Conservation (phyloP, 192 early-diverging fungal genomes). For the Coemansia asiatica region DNA sequence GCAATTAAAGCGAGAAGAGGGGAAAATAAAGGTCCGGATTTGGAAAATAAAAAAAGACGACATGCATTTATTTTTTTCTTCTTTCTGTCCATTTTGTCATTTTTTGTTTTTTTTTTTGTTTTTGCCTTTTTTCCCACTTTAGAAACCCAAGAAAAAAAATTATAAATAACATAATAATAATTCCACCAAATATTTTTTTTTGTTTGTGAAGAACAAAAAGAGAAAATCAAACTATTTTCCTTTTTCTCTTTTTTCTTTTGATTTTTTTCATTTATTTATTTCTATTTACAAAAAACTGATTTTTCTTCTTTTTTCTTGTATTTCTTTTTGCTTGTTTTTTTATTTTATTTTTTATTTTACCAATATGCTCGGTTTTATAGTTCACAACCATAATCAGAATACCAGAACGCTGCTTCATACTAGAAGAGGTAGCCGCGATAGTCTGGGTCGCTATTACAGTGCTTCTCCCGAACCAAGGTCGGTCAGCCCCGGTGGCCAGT, state of each 20-base stretch:
- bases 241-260: too few relatives aligned
- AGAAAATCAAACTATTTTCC: background rate
- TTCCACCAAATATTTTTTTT: too few relatives aligned
- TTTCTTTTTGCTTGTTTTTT: conserved; percentile 8
- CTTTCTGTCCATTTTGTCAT: background rate
- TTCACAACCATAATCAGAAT: conserved; percentile 15
- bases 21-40: background rate
- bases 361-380: conserved; percentile 9
- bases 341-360: conserved; percentile 9
- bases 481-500: conserved; percentile 30
- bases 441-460: conserved; percentile 41
- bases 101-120: too few relatives aligned
- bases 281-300: conserved; percentile 7
- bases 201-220: too few relatives aligned
- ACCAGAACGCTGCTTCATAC: conserved; percentile 19
- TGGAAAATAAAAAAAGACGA: background rate
- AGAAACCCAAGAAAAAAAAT: too few relatives aligned
- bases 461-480: conserved; percentile 44
- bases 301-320: conserved; percentile 11
- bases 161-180: too few relatives aligned
- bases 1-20: background rate
- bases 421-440: conserved; percentile 20
- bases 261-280: background rate
- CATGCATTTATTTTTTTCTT: conserved; percentile 6
- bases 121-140: too few relatives aligned